phyloP scores from a whole-genome alignment of 2,329 filamentous ascomycete genomes.

The Sclerotinia trifoliorum region DNA sequence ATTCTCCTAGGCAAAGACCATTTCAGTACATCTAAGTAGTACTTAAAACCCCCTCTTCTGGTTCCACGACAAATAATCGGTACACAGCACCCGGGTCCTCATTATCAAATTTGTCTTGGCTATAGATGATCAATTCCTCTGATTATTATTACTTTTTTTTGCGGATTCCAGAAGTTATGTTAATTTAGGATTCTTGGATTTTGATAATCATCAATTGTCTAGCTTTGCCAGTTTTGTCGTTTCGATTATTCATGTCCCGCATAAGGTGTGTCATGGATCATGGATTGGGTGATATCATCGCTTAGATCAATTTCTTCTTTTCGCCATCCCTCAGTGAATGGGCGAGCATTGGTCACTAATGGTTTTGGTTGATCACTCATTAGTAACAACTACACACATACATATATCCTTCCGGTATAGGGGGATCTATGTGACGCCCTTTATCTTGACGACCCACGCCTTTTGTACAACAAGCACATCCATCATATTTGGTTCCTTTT shows the following conservation, averaged over 20 bases:
- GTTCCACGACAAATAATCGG: conserved; percentile 18
- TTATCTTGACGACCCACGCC: conserved; percentile 22
- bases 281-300: conserved; percentile 18
- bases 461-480: conserved; percentile 21
- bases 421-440: conserved; percentile 24
- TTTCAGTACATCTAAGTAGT: conserved; percentile 9
- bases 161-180: background rate
- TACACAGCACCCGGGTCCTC: conserved; percentile 15
- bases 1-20: conserved; percentile 12
- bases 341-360: conserved; percentile 8
- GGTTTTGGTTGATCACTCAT: conserved; percentile 5
- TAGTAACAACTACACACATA: conserved; percentile 6
- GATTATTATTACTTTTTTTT: background rate
- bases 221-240: background rate
- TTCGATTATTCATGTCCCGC: background rate
- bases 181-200: background rate
- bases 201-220: conserved; percentile 10
- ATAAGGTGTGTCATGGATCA: background rate
- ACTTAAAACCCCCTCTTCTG: conserved; percentile 10
- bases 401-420: conserved; percentile 13
- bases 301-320: background rate
- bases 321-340: background rate
- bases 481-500: conserved; percentile 15
- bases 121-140: background rate
- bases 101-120: background rate